A percentile compares a stretch with the other conserved stretches of the same genome.
Evolutionary conservation across 2,329 filamentous ascomycete genomes (phyloP).

Genomic region (Anisogramma anomala): DNA sequence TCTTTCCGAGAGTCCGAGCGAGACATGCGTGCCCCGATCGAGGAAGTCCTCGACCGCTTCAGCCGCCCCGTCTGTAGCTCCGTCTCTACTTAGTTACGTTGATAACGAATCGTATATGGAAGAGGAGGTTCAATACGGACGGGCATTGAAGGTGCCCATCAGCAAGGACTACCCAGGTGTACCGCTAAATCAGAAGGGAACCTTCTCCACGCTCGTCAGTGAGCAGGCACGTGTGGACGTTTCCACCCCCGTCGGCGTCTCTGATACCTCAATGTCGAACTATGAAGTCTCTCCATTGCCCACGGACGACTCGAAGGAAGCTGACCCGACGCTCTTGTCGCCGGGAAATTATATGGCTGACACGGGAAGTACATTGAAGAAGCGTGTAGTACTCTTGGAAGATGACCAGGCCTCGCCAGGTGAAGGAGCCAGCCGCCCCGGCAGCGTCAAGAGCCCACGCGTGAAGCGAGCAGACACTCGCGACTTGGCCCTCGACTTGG

Average conservation of each 20-base stretch:
- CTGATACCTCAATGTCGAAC: slow-evolving; percentile 4
- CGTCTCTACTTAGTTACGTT: slow-evolving; percentile 12
- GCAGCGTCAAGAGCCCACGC: neutral
- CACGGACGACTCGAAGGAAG: neutral
- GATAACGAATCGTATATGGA: slow-evolving; percentile 10
- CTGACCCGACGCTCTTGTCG: neutral
- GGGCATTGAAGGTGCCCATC: slow-evolving; percentile 8
- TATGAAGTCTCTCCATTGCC: slow-evolving; percentile 1
- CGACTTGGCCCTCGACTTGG: slow-evolving; percentile 4
- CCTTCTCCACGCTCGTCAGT: neutral
- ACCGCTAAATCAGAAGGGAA: neutral
- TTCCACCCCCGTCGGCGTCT: neutral
- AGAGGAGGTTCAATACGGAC: slow-evolving; percentile 9
- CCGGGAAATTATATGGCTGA: neutral
- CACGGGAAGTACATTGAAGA: neutral
- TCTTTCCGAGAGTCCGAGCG: slow-evolving; percentile 1
- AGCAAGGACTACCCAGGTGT: slow-evolving; percentile 1
- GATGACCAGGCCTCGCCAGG: neutral
- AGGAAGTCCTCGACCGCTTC: slow-evolving; percentile 14
- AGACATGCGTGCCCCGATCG: slow-evolving; percentile 3
- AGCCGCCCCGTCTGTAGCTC: slow-evolving; percentile 8
- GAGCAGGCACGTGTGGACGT: neutral
- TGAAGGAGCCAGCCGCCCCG: neutral
- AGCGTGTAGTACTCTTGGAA: neutral
- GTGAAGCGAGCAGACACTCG: neutral